Evolutionary conservation across 2,329 filamentous ascomycete genomes (phyloP), one percentile per base, ranked within the genome.

Genomic region (Ramichloridium luteum): DNA sequence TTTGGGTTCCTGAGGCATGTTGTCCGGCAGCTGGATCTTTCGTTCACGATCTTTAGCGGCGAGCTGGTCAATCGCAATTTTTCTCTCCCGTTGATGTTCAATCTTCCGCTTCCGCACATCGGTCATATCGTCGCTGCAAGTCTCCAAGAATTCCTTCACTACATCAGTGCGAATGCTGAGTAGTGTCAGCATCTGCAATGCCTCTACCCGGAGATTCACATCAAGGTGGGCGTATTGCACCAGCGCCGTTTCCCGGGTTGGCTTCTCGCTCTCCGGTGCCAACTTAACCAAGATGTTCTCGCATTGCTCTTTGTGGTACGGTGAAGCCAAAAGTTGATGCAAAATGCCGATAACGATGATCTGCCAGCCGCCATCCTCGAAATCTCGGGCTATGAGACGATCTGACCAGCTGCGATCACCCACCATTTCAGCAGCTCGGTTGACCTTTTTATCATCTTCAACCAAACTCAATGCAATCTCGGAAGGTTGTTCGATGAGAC

Each of bases 21-120:
- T 80, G n/a, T 80, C 75, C 1, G 80, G 80, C 11, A 81, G 60
- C 14, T 81, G 60, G 25, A 78, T 73, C 55, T 82, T 84, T 14
- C 47, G 46, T 18, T 55, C 52, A 8, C 46, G 40, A 20, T 52
- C 49, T 31, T 50, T 54, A 8, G 35, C 32, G 3, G 41, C 35
- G 15, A 88, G 60, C 32, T 85, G 78, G 54, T 85, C 49, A 32
- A 47, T 42, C 3, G 40, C 41, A 14, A 31, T 34, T 55, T 77
- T 79, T 41, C 80, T 76, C 45, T 80, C 74, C 43, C 85, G 74
- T 59, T 96, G 88, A 58, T 76, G 80, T 43, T 93, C 83, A 39
- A 94, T 93, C 62, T 93, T 94, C 53, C 92, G 81, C 57, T 98
- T 98, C 30, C 90, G 77, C 50, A 92, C 84, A 33, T 77, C 74